These are phyloP conservation scores for Exophiala viscosa DNA, from an alignment of 2,329 filamentous ascomycete genomes.

Conservation along the genomic window DNA sequence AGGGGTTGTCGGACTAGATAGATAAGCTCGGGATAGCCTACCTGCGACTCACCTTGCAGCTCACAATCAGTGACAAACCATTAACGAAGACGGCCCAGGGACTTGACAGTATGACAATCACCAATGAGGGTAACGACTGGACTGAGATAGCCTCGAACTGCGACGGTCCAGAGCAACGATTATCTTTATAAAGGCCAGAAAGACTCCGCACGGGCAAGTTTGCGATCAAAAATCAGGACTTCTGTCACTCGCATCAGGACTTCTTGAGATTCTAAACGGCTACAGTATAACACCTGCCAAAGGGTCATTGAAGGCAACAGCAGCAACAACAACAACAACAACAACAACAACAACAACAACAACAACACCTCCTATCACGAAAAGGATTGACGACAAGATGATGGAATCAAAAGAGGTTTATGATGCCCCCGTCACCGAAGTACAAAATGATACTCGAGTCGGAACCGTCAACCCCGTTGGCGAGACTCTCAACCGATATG, in stretches of 20 bases:
- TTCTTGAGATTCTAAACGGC: not conserved
- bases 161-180: not conserved
- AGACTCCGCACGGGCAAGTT: not conserved
- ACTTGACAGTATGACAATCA: not conserved
- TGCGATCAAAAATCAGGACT: not conserved
- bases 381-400: not conserved
- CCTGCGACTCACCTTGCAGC: not conserved
- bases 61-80: not conserved
- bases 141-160: conserved; percentile 1
- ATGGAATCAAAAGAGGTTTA: conserved; percentile 6
- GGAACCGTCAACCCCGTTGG: conserved; percentile 3
- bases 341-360: not conserved
- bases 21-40: conserved; percentile 11
- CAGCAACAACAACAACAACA: not conserved
- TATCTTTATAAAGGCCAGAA: not conserved
- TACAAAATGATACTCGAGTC: conserved; percentile 1
- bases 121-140: not conserved
- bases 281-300: not conserved
- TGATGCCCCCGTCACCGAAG: conserved; percentile 1
- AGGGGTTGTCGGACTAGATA: not conserved
- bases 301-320: no score
- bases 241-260: not conserved
- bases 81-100: not conserved
- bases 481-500: not conserved
- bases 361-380: not conserved